A percentile compares a stretch with the other conserved stretches of the same genome.
These are phyloP conservation scores for Macadamia integrifolia DNA, from an alignment of 164 flowering plant genomes.

Conservation along the genomic window DNA sequence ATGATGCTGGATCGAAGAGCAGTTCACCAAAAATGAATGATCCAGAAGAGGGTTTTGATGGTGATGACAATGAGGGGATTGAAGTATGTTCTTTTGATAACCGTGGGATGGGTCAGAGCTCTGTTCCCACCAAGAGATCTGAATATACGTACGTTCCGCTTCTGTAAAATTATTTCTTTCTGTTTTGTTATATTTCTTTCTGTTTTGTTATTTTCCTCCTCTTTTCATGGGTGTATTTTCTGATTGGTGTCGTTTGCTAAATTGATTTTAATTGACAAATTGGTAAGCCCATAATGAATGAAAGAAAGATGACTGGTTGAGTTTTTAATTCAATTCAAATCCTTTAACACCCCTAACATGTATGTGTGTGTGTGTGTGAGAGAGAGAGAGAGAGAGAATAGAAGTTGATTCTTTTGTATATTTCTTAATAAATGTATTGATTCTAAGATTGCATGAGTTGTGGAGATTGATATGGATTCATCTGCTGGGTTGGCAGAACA, in stretches of 20 bases:
- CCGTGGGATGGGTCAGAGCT: conserved; percentile 92
- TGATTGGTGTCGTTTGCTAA: background rate
- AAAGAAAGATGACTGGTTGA: background rate
- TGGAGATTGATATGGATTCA: too few species aligned
- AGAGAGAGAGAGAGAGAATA: too few species aligned
- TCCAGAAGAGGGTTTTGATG: conserved; percentile 19
- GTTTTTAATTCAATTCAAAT: too few species aligned
- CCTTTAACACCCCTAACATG: too few species aligned
- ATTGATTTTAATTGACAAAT: background rate
- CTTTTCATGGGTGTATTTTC: background rate
- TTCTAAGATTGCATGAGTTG: too few species aligned
- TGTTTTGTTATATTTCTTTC: background rate
- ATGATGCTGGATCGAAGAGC: conserved; percentile 34
- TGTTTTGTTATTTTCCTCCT: background rate
- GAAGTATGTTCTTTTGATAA: conserved; percentile 90
- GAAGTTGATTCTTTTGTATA: too few species aligned
- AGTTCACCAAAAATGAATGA: conserved; percentile 13
- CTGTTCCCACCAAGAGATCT: conserved; percentile 62
- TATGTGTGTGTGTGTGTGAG: too few species aligned
- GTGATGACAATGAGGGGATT: conserved; percentile 30
- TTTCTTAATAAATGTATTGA: too few species aligned
- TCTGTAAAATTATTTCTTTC: background rate
- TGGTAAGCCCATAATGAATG: background rate
- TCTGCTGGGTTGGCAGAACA: conserved; percentile 45
- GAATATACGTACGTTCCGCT: conserved; percentile 61